Evolutionary conservation across 805 yeast genomes (phyloP).

Genomic region (Sugiyamaella smithiae): DNA sequence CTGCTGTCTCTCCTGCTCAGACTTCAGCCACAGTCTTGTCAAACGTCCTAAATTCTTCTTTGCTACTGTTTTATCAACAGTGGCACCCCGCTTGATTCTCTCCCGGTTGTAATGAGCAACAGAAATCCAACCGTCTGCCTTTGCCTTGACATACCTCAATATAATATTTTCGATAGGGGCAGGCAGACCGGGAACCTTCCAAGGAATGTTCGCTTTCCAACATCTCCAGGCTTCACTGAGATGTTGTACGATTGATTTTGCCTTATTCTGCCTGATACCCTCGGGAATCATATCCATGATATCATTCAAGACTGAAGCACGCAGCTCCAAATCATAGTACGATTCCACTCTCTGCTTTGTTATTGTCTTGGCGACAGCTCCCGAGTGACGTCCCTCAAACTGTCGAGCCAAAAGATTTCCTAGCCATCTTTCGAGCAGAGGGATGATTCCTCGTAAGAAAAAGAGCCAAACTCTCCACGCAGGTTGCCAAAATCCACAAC

Average conservation of each 20-base stretch:
- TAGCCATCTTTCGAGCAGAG: constrained; percentile 90
- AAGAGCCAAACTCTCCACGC: constrained; percentile 97
- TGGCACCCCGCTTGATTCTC: constrained; percentile 81
- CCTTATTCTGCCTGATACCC: constrained; percentile 80
- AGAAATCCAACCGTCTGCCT: constrained; percentile 95
- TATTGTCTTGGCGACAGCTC: constrained; percentile 87
- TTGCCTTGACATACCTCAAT: constrained; percentile 85
- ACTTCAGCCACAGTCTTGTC: constrained; percentile 87
- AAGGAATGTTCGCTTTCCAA: constrained; percentile 98
- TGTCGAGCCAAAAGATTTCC: constrained; percentile 89
- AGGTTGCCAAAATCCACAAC: constrained; percentile 99
- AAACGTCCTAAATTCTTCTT: constrained; percentile 89
- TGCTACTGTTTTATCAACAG: constrained; percentile 91
- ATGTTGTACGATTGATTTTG: constrained; percentile 87
- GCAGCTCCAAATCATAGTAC: constrained; percentile 85
- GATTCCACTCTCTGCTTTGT: constrained; percentile 96
- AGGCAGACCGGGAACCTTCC: constrained; percentile 97
- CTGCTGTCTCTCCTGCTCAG: constrained; percentile 86
- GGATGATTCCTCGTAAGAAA: constrained; percentile 87
- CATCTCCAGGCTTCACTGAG: constrained; percentile 98
- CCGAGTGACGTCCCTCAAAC: constrained; percentile 91
- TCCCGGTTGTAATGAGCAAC: constrained; percentile 92
- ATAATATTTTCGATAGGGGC: constrained; percentile 83
- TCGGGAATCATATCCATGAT: constrained; percentile 97
- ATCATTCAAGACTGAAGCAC: constrained; percentile 94